These are phyloP conservation scores for Globisporangium yorkense DNA, from an alignment of 352 stramenopile species.

Conservation along the genomic window DNA sequence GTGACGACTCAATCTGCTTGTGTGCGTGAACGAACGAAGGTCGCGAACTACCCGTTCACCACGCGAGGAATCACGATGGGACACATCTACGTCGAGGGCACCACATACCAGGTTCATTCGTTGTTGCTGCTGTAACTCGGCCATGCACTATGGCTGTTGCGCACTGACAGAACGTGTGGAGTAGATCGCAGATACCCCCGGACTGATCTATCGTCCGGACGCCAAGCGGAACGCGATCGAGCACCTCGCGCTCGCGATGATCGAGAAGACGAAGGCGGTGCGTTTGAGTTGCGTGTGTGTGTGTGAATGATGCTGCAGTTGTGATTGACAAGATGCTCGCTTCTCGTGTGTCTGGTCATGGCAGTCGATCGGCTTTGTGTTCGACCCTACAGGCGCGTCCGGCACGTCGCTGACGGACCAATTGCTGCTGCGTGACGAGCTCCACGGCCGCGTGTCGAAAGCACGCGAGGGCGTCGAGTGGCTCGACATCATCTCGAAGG, in stretches of 20 bases:
- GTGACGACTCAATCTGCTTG: background rate
- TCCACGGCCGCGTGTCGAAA: conserved; percentile 38
- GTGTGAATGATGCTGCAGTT: background rate
- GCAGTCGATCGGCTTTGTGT: conserved; percentile 81
- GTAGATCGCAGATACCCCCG: conserved; percentile 81
- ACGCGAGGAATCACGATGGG: conserved; percentile 85
- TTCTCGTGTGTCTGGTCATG: background rate
- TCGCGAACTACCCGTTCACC: conserved; percentile 87
- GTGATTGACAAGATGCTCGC: background rate
- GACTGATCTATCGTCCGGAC: conserved; percentile 60
- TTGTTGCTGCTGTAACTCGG: background rate
- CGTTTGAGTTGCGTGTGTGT: conserved; percentile 2
- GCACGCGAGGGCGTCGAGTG: conserved; percentile 47
- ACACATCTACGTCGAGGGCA: conserved; percentile 79
- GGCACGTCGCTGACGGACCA: conserved; percentile 59
- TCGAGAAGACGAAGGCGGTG: conserved; percentile 71
- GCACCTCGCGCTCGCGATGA: conserved; percentile 65
- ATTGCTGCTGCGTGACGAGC: conserved; percentile 64
- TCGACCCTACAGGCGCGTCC: conserved; percentile 68
- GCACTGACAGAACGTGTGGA: background rate
- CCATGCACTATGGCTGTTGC: conserved; percentile 2
- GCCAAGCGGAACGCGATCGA: conserved; percentile 67
- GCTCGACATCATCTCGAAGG: conserved; percentile 86
- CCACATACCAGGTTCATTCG: conserved; percentile 61
- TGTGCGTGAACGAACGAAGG: conserved; percentile 19